Base-by-base conservation (phyloP, 2,329 filamentous ascomycete genomes). In the Hypoxylon sp. region DNA sequence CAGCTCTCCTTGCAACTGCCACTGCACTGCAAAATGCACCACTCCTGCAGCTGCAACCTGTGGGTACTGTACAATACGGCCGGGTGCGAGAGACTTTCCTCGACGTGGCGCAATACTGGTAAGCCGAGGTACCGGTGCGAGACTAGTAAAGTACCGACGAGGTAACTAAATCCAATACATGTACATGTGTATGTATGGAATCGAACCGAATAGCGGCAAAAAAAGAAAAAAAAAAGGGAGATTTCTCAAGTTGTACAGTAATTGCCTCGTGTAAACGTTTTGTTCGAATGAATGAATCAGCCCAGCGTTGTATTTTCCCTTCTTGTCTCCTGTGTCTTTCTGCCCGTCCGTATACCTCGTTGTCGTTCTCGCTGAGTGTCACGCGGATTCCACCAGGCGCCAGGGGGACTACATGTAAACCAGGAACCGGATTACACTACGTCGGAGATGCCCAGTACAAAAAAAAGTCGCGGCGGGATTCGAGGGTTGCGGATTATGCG, bases 341-440 rank as follows among this genome's bases (percentile, higher is more conserved):
- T 41, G 47, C 29, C 47, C 43, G 56, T 55, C 54, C 12, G 53
- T 50, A 48, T 51, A 37, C 65, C 57, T 68, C 60, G 67, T 64
- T 63, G 62, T 69, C 55, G 67, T 64, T 63, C 63, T 69, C 55
- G 54, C 64, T 63, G 67, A 30, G 30, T 41, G 48, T 64, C 63
- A 68, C 55, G 67, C 52, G 47, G 65, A 61, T 69, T 71, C 63
- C 61, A 64, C 50, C 29, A 60, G 48, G 55, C 53, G 51, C 55
- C 30, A 54, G 48, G 52, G n/a, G n/a, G n/a, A n/a, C n/a, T n/a
- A n/a, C n/a, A n/a, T n/a, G n/a, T n/a, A n/a, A n/a, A 43, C 54
- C 61, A 69, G 67, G 61, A 60, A 64, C 63, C 58, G 43, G 32
- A 67, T 66, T 65, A 69, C 66, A 70, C 65, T 53, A 48, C 65